Evolutionary conservation across 2,329 filamentous ascomycete genomes (phyloP).

Genomic region (Thelonectria olida): DNA sequence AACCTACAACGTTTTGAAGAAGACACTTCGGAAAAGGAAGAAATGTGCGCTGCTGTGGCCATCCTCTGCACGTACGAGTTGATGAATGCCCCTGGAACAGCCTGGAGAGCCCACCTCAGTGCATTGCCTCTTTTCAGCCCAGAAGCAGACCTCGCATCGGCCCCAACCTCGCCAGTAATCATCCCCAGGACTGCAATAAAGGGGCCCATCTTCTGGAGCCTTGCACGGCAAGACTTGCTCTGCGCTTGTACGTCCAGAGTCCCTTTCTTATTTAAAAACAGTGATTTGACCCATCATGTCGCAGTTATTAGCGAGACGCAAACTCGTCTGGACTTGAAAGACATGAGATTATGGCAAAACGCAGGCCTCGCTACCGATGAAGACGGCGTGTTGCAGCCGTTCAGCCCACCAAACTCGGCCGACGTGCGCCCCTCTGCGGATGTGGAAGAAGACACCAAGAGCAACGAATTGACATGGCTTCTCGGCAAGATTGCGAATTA

Average conservation of each 20-base stretch:
- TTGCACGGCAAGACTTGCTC: slow-evolving; percentile 32
- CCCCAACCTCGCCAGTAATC: slow-evolving; percentile 14
- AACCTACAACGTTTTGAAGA: slow-evolving; percentile 52
- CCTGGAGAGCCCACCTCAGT: slow-evolving; percentile 72
- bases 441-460: slow-evolving; percentile 71
- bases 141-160: slow-evolving; percentile 38
- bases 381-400: slow-evolving; percentile 30
- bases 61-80: slow-evolving; percentile 76
- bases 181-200: slow-evolving; percentile 34
- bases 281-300: neutral
- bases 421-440: slow-evolving; percentile 55
- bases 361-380: slow-evolving; percentile 63
- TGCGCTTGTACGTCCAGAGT: slow-evolving; percentile 28
- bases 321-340: slow-evolving; percentile 62
- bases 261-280: neutral
- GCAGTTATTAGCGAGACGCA: slow-evolving; percentile 36
- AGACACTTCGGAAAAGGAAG: slow-evolving; percentile 27
- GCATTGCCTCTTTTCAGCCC: slow-evolving; percentile 70
- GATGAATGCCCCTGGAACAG: slow-evolving; percentile 69
- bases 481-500: slow-evolving; percentile 73
- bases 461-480: slow-evolving; percentile 72
- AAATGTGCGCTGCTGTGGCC: slow-evolving; percentile 71
- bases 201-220: slow-evolving; percentile 36
- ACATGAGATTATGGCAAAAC: slow-evolving; percentile 70
- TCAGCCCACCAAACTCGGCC: slow-evolving; percentile 49